These are phyloP conservation scores for Plenodomus tracheiphilus DNA, from an alignment of 2,329 filamentous ascomycete species.

Conservation along the genomic window DNA sequence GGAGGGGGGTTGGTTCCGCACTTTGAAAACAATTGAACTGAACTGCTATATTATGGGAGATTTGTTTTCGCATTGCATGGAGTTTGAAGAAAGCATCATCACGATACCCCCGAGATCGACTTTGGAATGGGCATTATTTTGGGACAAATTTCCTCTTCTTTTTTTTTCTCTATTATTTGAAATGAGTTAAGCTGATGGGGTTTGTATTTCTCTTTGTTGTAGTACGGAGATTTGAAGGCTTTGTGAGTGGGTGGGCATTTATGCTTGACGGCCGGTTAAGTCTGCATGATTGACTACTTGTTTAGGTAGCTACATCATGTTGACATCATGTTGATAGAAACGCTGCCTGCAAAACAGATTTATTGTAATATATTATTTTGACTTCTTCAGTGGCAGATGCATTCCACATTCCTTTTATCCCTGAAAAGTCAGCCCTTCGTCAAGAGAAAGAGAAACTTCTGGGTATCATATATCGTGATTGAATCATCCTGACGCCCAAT, in stretches of 20 bases:
- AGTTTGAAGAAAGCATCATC: constrained; percentile 8
- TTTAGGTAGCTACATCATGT: background rate
- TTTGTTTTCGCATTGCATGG: constrained; percentile 13
- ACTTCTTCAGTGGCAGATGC: no score
- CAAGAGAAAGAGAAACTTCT: background rate
- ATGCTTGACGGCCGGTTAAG: no score
- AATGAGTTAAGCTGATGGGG: no score
- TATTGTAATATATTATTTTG: background rate
- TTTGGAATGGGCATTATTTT: constrained; percentile 1
- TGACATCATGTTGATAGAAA: background rate
- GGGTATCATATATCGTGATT: background rate
- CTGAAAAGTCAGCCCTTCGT: background rate
- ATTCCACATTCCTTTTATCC: background rate
- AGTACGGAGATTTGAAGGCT: no score
- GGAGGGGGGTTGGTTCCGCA: no score
- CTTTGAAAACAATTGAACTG: no score
- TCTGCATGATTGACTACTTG: no score
- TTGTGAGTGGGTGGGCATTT: no score
- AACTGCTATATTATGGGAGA: background rate
- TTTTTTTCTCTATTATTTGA: no score
- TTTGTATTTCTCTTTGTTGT: no score
- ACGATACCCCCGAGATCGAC: constrained; percentile 11
- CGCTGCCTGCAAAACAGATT: background rate
- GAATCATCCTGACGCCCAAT: no score
- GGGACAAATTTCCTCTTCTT: background rate